These are phyloP conservation scores for Pseudozyma sp. DNA, from an alignment of 1,284 basidiomycete species.

Conservation along the genomic window DNA sequence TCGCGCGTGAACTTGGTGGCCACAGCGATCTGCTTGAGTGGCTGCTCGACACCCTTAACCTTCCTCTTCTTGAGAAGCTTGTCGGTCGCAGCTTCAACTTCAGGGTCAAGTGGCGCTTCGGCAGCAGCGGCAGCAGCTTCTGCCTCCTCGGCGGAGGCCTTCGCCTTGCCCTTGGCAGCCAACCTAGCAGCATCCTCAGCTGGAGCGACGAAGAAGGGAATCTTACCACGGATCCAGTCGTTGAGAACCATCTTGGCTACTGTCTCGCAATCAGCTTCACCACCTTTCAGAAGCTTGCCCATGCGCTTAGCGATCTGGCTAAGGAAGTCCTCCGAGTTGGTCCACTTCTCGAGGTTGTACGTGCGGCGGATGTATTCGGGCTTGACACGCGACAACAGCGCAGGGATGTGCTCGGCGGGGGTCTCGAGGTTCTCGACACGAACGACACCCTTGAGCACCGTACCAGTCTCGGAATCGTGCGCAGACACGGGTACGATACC, in stretches of 20 bases:
- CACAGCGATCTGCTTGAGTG: constrained; percentile 74
- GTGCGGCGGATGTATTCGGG: constrained; percentile 92
- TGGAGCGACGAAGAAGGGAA: constrained; percentile 86
- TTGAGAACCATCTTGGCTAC: constrained; percentile 95
- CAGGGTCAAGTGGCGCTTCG: constrained; percentile 16
- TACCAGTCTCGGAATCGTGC: constrained; percentile 90
- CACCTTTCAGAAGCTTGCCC: constrained; percentile 91
- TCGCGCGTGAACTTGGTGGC: constrained; percentile 72
- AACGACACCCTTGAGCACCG: constrained; percentile 95
- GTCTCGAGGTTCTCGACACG: constrained; percentile 94
- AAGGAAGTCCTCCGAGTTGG: constrained; percentile 78
- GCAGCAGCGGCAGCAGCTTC: constrained; percentile 13
- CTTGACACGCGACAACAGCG: constrained; percentile 88
- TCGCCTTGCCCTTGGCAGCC: constrained; percentile 47
- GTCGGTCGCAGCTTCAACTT: constrained; percentile 30
- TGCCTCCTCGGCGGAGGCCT: constrained; percentile 33
- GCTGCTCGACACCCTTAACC: constrained; percentile 74
- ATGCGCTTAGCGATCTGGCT: constrained; percentile 88
- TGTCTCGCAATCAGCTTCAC: constrained; percentile 91
- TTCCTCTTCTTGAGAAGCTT: constrained; percentile 66
- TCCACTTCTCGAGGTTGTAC: constrained; percentile 76
- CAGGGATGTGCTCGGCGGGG: constrained; percentile 92
- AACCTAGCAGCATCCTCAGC: constrained; percentile 38
- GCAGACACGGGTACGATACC: constrained; percentile 94
- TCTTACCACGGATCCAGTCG: constrained; percentile 97